Evolutionary conservation across 2,329 filamentous ascomycete species (phyloP), one percentile per base, ranked within the genome.

Genomic region (Clarireedia hainanense): DNA sequence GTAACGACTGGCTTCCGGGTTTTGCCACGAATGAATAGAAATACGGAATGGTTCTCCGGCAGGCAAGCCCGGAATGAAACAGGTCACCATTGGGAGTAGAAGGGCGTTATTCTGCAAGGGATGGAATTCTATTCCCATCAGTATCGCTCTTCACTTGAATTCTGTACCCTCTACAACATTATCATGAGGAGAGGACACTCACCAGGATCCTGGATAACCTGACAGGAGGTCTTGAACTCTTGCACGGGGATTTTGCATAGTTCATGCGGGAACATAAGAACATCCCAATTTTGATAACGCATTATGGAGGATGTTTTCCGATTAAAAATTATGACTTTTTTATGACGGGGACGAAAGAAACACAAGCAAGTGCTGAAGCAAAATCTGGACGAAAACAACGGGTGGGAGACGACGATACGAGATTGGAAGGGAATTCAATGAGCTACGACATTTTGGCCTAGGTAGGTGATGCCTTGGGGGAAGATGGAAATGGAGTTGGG

Each of bases 271-370:
- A 95, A 95, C 59, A 95, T 76, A 45, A 95, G 80, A 55, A 94
- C 80, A 66, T 95, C 90, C 90, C 89, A 95, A 66, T 89, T 84
- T 64, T 89, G 81, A 76, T 87, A 95, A 57, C 89, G 84, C 90
- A 95, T 95, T 46, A 56, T 64, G 47, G 53, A 30, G 12, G 34
- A 26, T 48, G 15, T 37, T 39, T 47, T 37, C 20, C 26, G 39
- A 57, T 53, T 45, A 47, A 46, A 47, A 45, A 47, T 34, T 30
- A 40, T 50, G 26, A 43, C 24, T 49, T 55, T 17, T 55, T 17
- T 34, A 43, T 40, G 24, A 14, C 50, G 24, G 23, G 52, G 39
- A 26, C 30, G 30, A 47, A 55, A 46, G 30, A 42, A 57, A 27
- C 48, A 52, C 46, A 30, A 40, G 55, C 48, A 50, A 49, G 23